phyloP scores from a whole-genome alignment of 306 rosid species.

The Vigna angularis region DNA sequence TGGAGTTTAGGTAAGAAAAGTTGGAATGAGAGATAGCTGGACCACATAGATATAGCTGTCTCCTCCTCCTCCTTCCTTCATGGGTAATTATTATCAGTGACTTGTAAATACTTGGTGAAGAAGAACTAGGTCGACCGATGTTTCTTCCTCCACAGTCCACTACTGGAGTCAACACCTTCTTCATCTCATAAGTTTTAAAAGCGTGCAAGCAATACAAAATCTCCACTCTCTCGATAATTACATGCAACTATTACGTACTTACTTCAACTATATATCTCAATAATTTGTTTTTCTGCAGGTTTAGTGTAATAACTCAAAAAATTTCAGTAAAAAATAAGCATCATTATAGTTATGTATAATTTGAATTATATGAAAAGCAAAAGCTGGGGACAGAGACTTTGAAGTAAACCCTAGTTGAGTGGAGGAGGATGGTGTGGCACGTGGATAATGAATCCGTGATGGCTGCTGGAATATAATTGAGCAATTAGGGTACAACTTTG shows the following conservation, averaged over 20 bases:
- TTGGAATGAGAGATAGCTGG: not conserved
- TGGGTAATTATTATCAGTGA: not conserved
- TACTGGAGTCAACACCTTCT: constrained; percentile 33
- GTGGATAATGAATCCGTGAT: constrained; percentile 31
- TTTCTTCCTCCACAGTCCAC: constrained; percentile 12
- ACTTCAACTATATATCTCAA: not conserved
- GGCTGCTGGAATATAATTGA: constrained; percentile 33
- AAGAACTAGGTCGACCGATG: constrained; percentile 7
- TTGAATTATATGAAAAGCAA: not conserved
- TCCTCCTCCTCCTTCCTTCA: not conserved
- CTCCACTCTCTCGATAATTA: constrained; percentile 28
- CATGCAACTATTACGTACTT: constrained; percentile 22
- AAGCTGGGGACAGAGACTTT: constrained; percentile 20
- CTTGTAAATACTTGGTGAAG: not conserved
- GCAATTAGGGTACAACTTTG: constrained; percentile 18
- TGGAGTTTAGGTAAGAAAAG: not conserved
- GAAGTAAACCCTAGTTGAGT: constrained; percentile 35
- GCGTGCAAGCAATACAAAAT: constrained; percentile 46
- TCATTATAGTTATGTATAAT: no score
- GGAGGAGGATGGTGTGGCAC: constrained; percentile 5
- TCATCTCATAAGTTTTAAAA: constrained; percentile 39
- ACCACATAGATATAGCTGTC: not conserved
- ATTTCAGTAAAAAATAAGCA: no score
- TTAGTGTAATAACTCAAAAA: no score
- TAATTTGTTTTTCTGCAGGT: no score